Evolutionary conservation across 768 basidiomycete species (phyloP).

Genomic region (Pilatotrama ljubarskyi): DNA sequence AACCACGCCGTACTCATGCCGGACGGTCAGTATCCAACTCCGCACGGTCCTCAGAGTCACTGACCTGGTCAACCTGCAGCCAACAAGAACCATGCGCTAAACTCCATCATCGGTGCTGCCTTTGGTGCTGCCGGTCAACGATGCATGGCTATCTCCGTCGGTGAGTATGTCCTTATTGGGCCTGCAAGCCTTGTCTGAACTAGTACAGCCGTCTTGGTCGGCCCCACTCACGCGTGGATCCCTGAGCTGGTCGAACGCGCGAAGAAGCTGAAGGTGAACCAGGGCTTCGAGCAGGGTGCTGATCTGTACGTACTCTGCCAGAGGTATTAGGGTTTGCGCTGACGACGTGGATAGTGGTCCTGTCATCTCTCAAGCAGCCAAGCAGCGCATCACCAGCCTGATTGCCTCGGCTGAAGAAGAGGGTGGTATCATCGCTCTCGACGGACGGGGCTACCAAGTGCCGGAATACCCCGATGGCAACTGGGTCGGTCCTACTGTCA

Average conservation of each 20-base stretch:
- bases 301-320: constrained; percentile 65
- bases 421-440: constrained; percentile 84
- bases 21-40: constrained; percentile 59
- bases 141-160: constrained; percentile 95
- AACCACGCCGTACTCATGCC: constrained; percentile 94
- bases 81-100: constrained; percentile 89
- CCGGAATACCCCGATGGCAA: constrained; percentile 83
- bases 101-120: constrained; percentile 90
- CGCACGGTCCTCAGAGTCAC: neutral
- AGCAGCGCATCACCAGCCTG: constrained; percentile 70
- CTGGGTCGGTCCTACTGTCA: constrained; percentile 91
- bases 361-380: constrained; percentile 80
- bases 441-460: constrained; percentile 74
- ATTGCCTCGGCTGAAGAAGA: constrained; percentile 75
- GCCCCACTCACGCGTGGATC: constrained; percentile 76
- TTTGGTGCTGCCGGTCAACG: constrained; percentile 97
- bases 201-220: constrained; percentile 71
- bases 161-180: constrained; percentile 40
- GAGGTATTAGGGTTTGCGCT: neutral
- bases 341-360: constrained; percentile 52
- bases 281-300: constrained; percentile 85
- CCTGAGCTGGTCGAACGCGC: constrained; percentile 85
- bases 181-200: neutral
- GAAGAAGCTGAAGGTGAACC: constrained; percentile 75
- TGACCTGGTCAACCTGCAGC: constrained; percentile 43